Evolutionary conservation across 1,284 basidiomycete genomes (phyloP), one percentile per base, ranked within the genome.

Genomic region (Malassezia furfur): DNA sequence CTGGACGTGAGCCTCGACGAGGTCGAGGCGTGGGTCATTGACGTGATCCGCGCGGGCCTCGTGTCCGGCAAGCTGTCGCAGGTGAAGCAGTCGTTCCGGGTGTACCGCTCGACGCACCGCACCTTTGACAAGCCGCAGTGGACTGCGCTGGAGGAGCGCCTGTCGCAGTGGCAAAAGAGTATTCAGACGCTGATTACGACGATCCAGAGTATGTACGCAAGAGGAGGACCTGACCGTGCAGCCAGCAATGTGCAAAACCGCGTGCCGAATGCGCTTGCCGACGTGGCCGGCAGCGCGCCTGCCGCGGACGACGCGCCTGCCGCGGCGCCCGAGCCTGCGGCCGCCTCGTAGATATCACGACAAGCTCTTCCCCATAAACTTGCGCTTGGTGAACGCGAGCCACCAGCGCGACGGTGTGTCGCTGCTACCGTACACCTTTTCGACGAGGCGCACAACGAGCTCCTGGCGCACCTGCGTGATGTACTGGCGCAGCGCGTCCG

Each of bases 401-500:
- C 94, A 99, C 93, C 93, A 99, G 78, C 98, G 98, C 81, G 87
- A 94, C 1, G 94, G 91, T 74, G 86, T 89, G 83, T 46, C 86
- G 82, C 78, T 91, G 81, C 67, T 61, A 3, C 14, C 11, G 76
- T 96, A 99, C 38, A 99, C 79, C 54, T 84, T 82, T 68, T 94
- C 90, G 32, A 91, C 82, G 51, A 99, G 78, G 39, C 94, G 83
- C 12, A 83, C 79, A 15, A 89, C 87, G 22, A 91, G 80, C 76
- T 99, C 94, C 76, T 91, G 88, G 48, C 94, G 83, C 3, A 86
- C 86, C 77, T 99, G 94, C 5, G 84, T 84, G 52, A 99, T 80
- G 78, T 98, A 98, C 64, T 85, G 83, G 37, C 91, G 84, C 40
- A 99, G 81, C 63, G 85, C 85, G 59, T 94, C 89, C 88, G 86